Base-by-base conservation (phyloP, 2,329 filamentous ascomycete species). In the Lecanoromycetidae sp. region DNA sequence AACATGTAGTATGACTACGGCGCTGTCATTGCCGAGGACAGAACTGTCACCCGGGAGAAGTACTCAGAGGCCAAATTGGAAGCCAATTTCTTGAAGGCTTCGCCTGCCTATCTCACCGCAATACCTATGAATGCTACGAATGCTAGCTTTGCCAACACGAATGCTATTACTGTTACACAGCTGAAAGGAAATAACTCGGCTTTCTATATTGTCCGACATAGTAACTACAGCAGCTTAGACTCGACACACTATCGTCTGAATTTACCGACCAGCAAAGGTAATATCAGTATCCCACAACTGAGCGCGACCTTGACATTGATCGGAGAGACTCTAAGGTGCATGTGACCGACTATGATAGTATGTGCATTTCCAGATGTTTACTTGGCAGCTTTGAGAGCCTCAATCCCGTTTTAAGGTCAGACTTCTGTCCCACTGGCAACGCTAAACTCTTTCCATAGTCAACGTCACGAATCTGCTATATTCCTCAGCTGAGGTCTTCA, bases 41-140 rank as follows among this genome's bases (percentile, higher is more conserved):
- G 84, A 20, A 73, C 73, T 1, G 67, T 90, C 3, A 65, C 71
- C 25, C 74, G 83, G 2, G 82, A 87, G 58, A 90, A 90, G 60
- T 90, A 87, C 60, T 80, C 78, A 33, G 84, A 91, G 60, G 68
- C 84, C 23, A 91, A 90, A 58, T 72, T 90, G 1, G 68, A 85
- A 52, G 82, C 76, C 22, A 82, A 85, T 55, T 90, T 90, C 61
- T 62, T 85, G 43, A 80, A 80, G 55, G 81, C 79, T 0, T 84
- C 82, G 5, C 80, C 82, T 0, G 76, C 75, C 0, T 88, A 85
- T 56, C 64, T 87, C n/a, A 74, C 74, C 2, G 74, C 79, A 0
- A 69, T 66, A 0, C 73, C 79, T 1, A 71, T 72, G 9, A 66
- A 70, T 29, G 69, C 57, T 2, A 32, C 13, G 22, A 61, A 61